A percentile compares a stretch with the other conserved stretches of the same genome.
These are phyloP conservation scores for Penicillium sp. DNA, from an alignment of 2,329 filamentous ascomycete genomes.

Conservation along the genomic window DNA sequence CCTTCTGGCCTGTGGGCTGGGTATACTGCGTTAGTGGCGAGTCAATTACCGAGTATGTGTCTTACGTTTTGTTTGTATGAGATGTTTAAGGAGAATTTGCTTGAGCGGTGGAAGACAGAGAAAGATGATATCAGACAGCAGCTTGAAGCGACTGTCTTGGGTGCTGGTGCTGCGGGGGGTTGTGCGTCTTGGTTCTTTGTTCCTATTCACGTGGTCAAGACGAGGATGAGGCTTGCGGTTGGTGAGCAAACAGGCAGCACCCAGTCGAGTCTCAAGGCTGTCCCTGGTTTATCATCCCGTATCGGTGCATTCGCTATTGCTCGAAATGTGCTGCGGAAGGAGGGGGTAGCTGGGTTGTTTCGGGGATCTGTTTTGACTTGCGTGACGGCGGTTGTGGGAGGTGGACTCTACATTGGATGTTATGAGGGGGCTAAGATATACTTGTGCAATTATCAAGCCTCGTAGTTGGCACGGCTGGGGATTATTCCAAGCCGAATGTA, in stretches of 20 bases:
- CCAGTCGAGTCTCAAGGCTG: not conserved
- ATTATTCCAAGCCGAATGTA: not conserved
- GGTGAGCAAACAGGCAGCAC: not conserved
- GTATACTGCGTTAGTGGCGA: slow-evolving; percentile 3
- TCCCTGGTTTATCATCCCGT: not conserved
- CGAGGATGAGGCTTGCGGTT: slow-evolving; percentile 7
- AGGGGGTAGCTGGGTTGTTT: slow-evolving; percentile 9
- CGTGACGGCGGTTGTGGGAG: slow-evolving; percentile 2
- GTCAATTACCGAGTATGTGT: slow-evolving; percentile 8
- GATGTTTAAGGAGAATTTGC: slow-evolving; percentile 6
- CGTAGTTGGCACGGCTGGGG: not conserved
- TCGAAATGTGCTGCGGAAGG: not conserved
- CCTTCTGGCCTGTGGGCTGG: slow-evolving; percentile 6
- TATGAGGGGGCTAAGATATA: slow-evolving; percentile 20
- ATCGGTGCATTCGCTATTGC: not conserved
- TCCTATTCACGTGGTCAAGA: slow-evolving; percentile 10
- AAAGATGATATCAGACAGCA: not conserved
- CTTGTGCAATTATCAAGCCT: slow-evolving; percentile 3
- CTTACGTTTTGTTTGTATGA: slow-evolving; percentile 10
- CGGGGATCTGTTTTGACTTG: slow-evolving; percentile 9
- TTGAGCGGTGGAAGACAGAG: not conserved
- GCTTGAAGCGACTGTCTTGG: slow-evolving; percentile 1
- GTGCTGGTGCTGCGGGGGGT: slow-evolving; percentile 7
- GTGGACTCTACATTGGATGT: slow-evolving; percentile 9
- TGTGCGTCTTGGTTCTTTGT: slow-evolving; percentile 8